These are phyloP conservation scores for Aspergillus fumigatus DNA, from an alignment of 2,329 filamentous ascomycete genomes.

Conservation along the genomic window DNA sequence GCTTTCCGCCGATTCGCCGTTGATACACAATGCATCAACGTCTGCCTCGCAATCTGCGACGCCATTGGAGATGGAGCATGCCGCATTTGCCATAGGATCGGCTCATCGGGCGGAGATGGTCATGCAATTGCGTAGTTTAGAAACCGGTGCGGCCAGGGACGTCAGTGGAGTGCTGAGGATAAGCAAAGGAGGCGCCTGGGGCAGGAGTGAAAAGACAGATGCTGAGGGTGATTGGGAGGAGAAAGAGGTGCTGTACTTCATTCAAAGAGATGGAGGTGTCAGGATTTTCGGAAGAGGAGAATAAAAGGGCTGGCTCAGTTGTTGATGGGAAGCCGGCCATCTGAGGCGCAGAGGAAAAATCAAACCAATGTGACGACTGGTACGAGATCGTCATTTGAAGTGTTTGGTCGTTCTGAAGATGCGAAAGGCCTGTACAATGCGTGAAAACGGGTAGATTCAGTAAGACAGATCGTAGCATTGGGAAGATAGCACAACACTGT, in stretches of 20 bases:
- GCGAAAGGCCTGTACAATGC: conserved; percentile 3
- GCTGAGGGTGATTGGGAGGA: conserved; percentile 40
- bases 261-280: conserved; percentile 72
- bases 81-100: conserved; percentile 64
- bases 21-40: conserved; percentile 50
- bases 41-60: conserved; percentile 49
- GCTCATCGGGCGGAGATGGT: conserved; percentile 73
- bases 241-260: conserved; percentile 75
- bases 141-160: conserved; percentile 84
- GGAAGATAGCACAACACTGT: conserved; percentile 29
- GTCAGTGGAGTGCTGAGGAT: conserved; percentile 83
- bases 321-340: neutral
- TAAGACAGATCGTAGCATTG: conserved; percentile 29
- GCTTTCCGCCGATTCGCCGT: conserved; percentile 67
- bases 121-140: conserved; percentile 68
- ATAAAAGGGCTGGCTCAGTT: conserved; percentile 27
- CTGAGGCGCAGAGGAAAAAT: neutral
- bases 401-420: neutral
- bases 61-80: conserved; percentile 64
- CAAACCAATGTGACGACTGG: neutral
- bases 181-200: conserved; percentile 53
- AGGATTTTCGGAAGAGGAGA: conserved; percentile 81
- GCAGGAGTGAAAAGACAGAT: conserved; percentile 25
- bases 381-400: neutral
- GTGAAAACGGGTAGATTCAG: conserved; percentile 13